These are phyloP conservation scores for Sporothrix dimorphospora DNA, from an alignment of 2,329 filamentous ascomycete genomes.

Conservation along the genomic window DNA sequence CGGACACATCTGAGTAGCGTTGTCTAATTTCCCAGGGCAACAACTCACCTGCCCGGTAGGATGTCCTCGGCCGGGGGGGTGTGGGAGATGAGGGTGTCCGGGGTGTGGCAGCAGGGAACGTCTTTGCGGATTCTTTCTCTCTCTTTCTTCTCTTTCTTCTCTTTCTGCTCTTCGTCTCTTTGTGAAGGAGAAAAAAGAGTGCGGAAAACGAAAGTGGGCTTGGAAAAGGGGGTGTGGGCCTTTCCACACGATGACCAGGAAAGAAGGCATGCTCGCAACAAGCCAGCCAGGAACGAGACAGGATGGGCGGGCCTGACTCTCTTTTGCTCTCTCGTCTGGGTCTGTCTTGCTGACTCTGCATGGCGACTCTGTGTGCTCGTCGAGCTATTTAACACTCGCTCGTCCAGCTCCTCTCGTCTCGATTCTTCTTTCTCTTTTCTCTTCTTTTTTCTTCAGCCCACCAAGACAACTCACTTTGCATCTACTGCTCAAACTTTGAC, in stretches of 20 bases:
- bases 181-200: neutral
- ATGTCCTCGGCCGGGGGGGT: constrained; percentile 12
- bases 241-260: neutral
- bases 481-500: constrained; percentile 42
- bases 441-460: constrained; percentile 42
- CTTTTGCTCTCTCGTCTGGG: neutral
- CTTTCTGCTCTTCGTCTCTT: neutral
- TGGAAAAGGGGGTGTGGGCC: constrained; percentile 27
- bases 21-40: constrained; percentile 35
- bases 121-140: neutral
- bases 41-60: constrained; percentile 24
- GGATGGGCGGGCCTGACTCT: constrained; percentile 3
- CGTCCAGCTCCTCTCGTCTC: constrained; percentile 31
- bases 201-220: constrained; percentile 24
- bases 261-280: constrained; percentile 9
- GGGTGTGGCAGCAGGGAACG: neutral
- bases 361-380: neutral
- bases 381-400: constrained; percentile 42
- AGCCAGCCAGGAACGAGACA: constrained; percentile 6
- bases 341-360: neutral
- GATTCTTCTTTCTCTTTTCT: constrained; percentile 32
- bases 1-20: constrained; percentile 28
- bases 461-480: constrained; percentile 39
- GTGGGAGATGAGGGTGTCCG: constrained; percentile 29
- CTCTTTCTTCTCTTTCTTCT: neutral